Percentiles rank a stretch among this genome's conserved stretches.
These are phyloP conservation scores for Gilbertella persicaria DNA, from an alignment of 371 early-diverging fungal species.

Conservation along the genomic window DNA sequence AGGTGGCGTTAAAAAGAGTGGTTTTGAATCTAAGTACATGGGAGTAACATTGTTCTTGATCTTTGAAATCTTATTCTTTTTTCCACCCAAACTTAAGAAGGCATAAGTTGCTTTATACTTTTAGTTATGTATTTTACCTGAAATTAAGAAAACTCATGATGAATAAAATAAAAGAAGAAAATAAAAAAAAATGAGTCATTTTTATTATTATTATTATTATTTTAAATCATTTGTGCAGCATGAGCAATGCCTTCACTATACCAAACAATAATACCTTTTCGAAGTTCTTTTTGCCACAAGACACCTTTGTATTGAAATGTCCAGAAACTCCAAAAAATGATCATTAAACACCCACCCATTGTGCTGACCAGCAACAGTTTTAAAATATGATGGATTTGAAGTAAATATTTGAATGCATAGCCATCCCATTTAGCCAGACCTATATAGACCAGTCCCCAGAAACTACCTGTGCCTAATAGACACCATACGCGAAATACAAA, in stretches of 20 bases:
- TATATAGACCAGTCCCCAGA: slow-evolving; percentile 61
- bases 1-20: slow-evolving; percentile 76
- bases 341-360: slow-evolving; percentile 56
- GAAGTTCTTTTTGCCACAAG: slow-evolving; percentile 61
- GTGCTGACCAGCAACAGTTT: slow-evolving; percentile 53
- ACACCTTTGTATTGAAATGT: slow-evolving; percentile 68
- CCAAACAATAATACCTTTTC: slow-evolving; percentile 68
- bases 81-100: slow-evolving; percentile 20
- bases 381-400: slow-evolving; percentile 39
- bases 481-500: slow-evolving; percentile 61
- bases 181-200: not conserved
- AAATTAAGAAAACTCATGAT: slow-evolving; percentile 39
- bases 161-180: not conserved
- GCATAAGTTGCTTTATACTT: not conserved
- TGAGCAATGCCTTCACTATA: slow-evolving; percentile 49
- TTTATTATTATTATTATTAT: not conserved
- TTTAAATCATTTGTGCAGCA: slow-evolving; percentile 44
- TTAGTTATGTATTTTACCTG: slow-evolving; percentile 20
- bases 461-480: slow-evolving; percentile 56
- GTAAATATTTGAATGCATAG: slow-evolving; percentile 42
- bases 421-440: slow-evolving; percentile 50
- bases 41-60: slow-evolving; percentile 3
- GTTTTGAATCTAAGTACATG: slow-evolving; percentile 35
- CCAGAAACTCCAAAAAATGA: slow-evolving; percentile 70
- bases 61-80: slow-evolving; percentile 14